These are phyloP conservation scores for Neurospora sp. DNA, from an alignment of 495 filamentous ascomycete genomes.

Conservation along the genomic window DNA sequence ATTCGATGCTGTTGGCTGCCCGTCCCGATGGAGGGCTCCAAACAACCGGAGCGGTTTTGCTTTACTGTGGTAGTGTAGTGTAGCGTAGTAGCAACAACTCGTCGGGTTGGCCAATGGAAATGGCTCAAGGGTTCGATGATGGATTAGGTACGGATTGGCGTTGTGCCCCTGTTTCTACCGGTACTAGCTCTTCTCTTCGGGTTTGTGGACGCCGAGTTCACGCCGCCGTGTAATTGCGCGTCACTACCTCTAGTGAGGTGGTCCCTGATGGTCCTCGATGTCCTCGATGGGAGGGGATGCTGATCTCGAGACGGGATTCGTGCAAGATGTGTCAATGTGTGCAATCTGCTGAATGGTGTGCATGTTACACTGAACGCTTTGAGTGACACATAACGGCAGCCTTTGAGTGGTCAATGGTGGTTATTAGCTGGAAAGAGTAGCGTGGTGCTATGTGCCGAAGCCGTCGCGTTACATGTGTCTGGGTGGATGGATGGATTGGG, in stretches of 20 bases:
- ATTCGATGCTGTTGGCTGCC: not conserved
- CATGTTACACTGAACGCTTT: conserved; percentile 1
- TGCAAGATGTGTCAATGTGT: not conserved
- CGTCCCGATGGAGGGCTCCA: not conserved
- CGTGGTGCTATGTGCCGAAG: not conserved
- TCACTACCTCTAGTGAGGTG: not conserved
- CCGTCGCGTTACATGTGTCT: not conserved
- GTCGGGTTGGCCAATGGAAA: not conserved
- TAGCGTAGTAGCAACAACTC: not conserved
- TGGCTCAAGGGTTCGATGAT: not conserved
- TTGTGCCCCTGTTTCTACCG: not conserved
- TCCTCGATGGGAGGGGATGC: not conserved
- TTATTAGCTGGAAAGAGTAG: not conserved
- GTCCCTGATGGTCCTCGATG: not conserved
- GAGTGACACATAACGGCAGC: conserved; percentile 11
- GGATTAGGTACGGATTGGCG: not conserved
- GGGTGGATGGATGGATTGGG: not conserved
- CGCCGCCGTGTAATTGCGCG: not conserved
- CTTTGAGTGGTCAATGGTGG: conserved; percentile 16
- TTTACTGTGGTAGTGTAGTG: not conserved
- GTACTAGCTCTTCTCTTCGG: not conserved
- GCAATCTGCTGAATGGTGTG: not conserved
- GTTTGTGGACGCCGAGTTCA: not conserved
- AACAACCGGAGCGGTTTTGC: not conserved
- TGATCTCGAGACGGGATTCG: not conserved